Base-by-base conservation (phyloP, 176 grass and related monocot species). In the Cocos nucifera region DNA sequence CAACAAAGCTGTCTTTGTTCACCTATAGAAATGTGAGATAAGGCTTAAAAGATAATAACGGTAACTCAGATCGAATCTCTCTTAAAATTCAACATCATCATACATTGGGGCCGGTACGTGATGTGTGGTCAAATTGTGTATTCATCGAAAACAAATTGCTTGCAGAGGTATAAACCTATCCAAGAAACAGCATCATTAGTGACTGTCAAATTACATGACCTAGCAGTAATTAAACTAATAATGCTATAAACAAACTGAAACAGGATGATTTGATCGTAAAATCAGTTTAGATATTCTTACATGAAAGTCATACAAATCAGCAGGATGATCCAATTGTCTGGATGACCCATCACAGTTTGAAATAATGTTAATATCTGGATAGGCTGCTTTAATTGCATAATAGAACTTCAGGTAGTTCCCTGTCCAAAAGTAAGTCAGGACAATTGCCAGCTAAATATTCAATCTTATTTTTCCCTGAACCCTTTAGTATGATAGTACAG, bases 361-460 rank as follows among this genome's bases (percentile, higher is more conserved):
- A 77, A 91, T 90, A 57, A 97, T 74, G 66, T 91, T 80, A 76
- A 97, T 91, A 27, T 91, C 87, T 61, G 87, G 92, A 67, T 97
- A 91, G 15, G 80, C 73, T 49, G 76, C 67, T 53, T 73, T 75
- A 75, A 91, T 97, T 58, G 87, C 92, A 70, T 58, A 64, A 32
- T 85, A 88, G 39, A 95, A 95, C 59, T 85, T 82, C 28, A 85
- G 39, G 19, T 95, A 95, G 50, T 95, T 81, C 51, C 86, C 91
- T 96, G 61, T 70, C 67, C 44, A 79, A 72, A 14, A 64, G 15
- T 54, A 29, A 77, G 54, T 30, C 28, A 63, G 6, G 3, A 18
- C 55, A 79, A 15, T 28, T 3, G 68, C 71, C 58, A 77, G 32
- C 0, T 49, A 30, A 14, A 44, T 14, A 44, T 35, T 35, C 8